phyloP scores from a whole-genome alignment of 225 moss, liverwort and hornwort species.

The Antitrichia curtipendula region DNA sequence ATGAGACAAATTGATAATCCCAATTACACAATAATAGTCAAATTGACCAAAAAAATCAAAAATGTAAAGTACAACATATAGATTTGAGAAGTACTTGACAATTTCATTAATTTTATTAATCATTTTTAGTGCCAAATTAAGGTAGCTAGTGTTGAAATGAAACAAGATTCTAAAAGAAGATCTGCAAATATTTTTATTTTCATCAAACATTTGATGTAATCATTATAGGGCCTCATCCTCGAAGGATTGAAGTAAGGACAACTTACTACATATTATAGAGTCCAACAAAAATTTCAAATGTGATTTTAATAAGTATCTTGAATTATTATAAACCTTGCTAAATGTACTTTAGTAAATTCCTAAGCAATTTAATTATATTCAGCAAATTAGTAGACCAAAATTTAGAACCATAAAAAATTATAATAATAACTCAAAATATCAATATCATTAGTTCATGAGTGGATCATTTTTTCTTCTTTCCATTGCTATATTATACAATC shows the following conservation, averaged over 20 bases:
- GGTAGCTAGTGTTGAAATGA: not conserved
- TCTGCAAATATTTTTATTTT: not conserved
- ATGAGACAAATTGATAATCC: no score
- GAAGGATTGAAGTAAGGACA: not conserved
- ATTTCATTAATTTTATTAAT: not conserved
- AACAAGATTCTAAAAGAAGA: not conserved
- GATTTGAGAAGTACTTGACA: not conserved
- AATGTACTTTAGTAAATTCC: not conserved
- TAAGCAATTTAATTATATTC: not conserved
- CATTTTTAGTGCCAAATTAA: not conserved
- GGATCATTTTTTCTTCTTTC: not conserved
- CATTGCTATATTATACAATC: not conserved
- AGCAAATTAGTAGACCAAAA: no score
- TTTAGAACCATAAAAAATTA: not conserved
- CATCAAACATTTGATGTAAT: not conserved
- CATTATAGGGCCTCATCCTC: not conserved
- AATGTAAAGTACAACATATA: no score
- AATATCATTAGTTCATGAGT: not conserved
- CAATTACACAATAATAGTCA: no score
- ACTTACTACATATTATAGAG: not conserved
- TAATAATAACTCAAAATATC: not conserved
- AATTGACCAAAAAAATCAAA: no score
- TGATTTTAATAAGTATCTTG: not conserved
- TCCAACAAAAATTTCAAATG: not conserved
- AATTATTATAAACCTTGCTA: fast-evolving